Percentiles rank a stretch among this genome's conserved stretches.
phyloP scores from a whole-genome alignment of 139 green algal species.

The Eudorina sp. region DNA sequence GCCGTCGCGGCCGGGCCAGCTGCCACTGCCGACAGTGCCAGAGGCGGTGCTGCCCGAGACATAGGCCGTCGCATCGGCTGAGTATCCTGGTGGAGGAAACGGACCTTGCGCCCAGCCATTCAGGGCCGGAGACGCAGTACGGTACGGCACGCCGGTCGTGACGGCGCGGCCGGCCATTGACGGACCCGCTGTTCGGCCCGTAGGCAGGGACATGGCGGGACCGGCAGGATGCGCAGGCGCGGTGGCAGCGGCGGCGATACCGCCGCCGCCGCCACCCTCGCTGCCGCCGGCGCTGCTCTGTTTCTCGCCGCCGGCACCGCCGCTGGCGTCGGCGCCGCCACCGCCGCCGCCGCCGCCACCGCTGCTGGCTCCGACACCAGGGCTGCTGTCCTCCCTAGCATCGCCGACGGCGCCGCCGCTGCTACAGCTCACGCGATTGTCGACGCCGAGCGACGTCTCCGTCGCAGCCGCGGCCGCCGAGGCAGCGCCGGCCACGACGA shows the following conservation, averaged over 20 bases:
- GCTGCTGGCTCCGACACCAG: neutral
- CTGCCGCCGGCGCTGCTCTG: neutral
- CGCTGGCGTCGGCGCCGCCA: neutral
- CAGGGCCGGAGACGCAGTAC: neutral
- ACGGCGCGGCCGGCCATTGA: neutral
- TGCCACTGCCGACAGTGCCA: neutral
- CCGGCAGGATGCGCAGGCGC: too few relatives aligned
- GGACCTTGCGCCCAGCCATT: neutral
- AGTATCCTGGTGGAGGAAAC: neutral
- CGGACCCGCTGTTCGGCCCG: too few relatives aligned
- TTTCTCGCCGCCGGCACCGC: neutral
- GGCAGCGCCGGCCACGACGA: neutral
- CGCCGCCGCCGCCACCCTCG: neutral
- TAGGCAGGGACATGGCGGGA: too few relatives aligned
- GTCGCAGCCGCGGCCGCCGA: neutral
- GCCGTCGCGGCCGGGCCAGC: neutral
- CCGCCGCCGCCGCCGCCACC: neutral
- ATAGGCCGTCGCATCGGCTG: neutral
- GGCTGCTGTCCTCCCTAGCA: neutral
- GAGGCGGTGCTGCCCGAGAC: too few relatives aligned
- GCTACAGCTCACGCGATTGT: neutral
- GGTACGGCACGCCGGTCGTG: neutral
- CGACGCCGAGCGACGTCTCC: neutral
- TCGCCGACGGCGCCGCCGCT: neutral
- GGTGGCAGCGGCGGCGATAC: neutral